Evolutionary conservation across 2,329 filamentous ascomycete species (phyloP), one percentile per base, ranked within the genome.

Genomic region (Cladosporium sp.): DNA sequence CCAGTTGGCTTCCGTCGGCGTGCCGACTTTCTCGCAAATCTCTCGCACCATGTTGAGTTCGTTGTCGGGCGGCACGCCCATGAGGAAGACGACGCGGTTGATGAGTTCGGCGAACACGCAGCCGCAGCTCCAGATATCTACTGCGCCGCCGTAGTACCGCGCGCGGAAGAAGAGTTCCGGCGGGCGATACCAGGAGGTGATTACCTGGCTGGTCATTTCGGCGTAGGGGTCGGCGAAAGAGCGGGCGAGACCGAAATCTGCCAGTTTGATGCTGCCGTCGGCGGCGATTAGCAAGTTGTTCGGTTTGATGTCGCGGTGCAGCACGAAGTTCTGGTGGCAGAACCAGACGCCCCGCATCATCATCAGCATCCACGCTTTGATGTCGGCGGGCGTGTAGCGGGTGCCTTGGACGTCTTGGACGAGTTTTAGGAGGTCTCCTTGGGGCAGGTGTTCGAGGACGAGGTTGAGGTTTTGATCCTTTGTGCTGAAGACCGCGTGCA

Each of bases 281-380:
- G 88, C 86, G 18, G 90, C 90, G 61, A 98, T 95, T 53, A 98
- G 78, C 70, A 97, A 74, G 73, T 98, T 98, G 79, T 97, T 97
- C 41, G 92, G 92, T 72, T 98, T 98, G 76, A 98, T 97, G 75
- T 98, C 93, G 60, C 93, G 88, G 71, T 98, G 93, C 25, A 98
- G 78, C 15, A 98, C 82, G 61, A 86, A 92, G 68, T 93, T 94
- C 66, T 91, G 88, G 69, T 98, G 93, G 69, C 93, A 97, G 75
- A 95, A 98, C 85, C 89, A 95, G 22, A 97, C 83, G 20, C 87
- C 93, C 36, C 92, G 84, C 22, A 80, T 81, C n/a, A 97, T 79
- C 93, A 97, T 97, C 56, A 87, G 88, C 85, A 96, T 95, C 93
- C 93, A 98, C 13, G 90, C 86, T 69, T 98, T 98, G 69, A 97